These are phyloP conservation scores for Kwoniella europaea DNA, from an alignment of 768 basidiomycete species.

Conservation along the genomic window DNA sequence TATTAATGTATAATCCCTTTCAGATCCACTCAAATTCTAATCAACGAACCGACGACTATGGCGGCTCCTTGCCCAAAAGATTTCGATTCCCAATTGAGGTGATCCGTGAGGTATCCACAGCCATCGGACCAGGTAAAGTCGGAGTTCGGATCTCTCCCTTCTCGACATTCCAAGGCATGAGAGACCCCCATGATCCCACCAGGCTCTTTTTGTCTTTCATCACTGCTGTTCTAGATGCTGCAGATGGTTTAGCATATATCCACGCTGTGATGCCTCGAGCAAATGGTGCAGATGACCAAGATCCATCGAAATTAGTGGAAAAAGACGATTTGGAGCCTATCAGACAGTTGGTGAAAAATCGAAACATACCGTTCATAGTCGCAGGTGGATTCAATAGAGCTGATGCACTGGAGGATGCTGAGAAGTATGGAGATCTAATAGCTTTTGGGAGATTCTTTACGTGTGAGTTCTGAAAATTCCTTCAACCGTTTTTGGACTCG, in stretches of 20 bases:
- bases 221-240: constrained; percentile 11
- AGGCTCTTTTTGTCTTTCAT: constrained; percentile 7
- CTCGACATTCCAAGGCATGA: constrained; percentile 63
- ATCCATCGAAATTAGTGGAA: neutral
- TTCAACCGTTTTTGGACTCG: neutral
- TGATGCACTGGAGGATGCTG: neutral
- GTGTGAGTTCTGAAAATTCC: neutral
- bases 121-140: constrained; percentile 64
- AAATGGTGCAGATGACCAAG: constrained; percentile 3
- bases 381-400: constrained; percentile 17
- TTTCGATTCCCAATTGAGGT: constrained; percentile 66
- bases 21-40: constrained; percentile 65
- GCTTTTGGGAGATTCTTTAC: constrained; percentile 21
- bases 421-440: constrained; percentile 16
- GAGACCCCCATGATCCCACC: constrained; percentile 44
- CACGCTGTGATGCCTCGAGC: constrained; percentile 12
- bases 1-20: constrained; percentile 63
- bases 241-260: constrained; percentile 17
- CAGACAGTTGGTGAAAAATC: neutral
- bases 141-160: constrained; percentile 68
- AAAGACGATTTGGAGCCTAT: constrained; percentile 12
- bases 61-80: constrained; percentile 69
- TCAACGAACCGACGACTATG: constrained; percentile 69
- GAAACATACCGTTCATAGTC: constrained; percentile 1
- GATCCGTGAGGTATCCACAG: constrained; percentile 56